Evolutionary conservation across 1,139 yeast genomes (phyloP).

Genomic region (Pichia sp.): DNA sequence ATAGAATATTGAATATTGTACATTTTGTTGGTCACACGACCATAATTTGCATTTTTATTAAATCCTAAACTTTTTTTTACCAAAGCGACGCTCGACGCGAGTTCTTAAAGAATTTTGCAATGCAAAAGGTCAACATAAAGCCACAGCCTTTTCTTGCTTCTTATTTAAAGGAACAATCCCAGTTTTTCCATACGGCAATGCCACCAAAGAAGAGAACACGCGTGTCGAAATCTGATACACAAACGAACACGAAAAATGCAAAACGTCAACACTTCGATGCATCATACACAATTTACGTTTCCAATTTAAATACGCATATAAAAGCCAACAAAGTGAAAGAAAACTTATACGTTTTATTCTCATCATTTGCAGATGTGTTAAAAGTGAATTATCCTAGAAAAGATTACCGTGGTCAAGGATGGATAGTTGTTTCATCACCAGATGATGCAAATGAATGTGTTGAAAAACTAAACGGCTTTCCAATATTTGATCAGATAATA

Average conservation of each 20-base stretch:
- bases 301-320: slow-evolving; percentile 62
- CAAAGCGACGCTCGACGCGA: too few species aligned
- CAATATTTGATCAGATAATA: slow-evolving; percentile 54
- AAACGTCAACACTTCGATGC: slow-evolving; percentile 13
- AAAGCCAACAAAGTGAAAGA: slow-evolving; percentile 42
- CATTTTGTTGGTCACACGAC: too few species aligned
- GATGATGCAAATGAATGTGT: slow-evolving; percentile 50
- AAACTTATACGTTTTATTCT: slow-evolving; percentile 54
- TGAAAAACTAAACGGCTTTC: slow-evolving; percentile 41
- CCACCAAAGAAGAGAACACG: slow-evolving; percentile 16
- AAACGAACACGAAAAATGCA: neutral
- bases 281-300: slow-evolving; percentile 45
- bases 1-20: too few species aligned
- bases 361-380: slow-evolving; percentile 63
- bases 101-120: too few species aligned
- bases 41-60: too few species aligned
- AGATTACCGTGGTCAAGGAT: slow-evolving; percentile 72
- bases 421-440: slow-evolving; percentile 48
- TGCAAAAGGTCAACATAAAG: too few species aligned
- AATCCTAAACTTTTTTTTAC: too few species aligned
- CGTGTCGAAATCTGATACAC: too few species aligned
- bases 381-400: slow-evolving; percentile 46
- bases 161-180: too few species aligned
- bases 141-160: too few species aligned
- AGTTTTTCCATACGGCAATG: slow-evolving; percentile 4